Evolutionary conservation across 768 basidiomycete genomes (phyloP), one percentile per base, ranked within the genome.

Genomic region (Dacryopinax primogenitus): DNA sequence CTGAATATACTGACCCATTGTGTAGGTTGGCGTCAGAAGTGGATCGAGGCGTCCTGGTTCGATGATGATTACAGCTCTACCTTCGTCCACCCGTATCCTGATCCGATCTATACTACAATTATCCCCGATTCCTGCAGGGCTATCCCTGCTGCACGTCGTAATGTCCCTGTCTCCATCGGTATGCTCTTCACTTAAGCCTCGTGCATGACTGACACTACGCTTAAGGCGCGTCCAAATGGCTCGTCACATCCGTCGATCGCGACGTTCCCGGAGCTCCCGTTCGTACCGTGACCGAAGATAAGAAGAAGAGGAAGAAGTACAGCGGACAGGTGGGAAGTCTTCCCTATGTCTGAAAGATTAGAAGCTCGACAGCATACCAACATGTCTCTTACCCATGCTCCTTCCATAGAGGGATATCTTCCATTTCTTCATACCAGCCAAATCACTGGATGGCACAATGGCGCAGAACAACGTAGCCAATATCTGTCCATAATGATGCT

Each of bases 21-120:
- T 30, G n/a, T 7, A 58, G 51, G 51, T 18, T 58, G 51, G 51
- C 51, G 51, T 58, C 51, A 58, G 51, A 58, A 58, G 18, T 58
- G 51, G 51, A 58, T 58, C 4, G 51, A 58, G 26, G 11, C 51
- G 2, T 58, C 51, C 26, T 58, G 51, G 51, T 58, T 58, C 51
- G 51, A 58, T 18, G 51, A 58, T 26, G 51, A 30, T 30, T 58
- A 58, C 51, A 28, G 51, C 30, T 11, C 11, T 7, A 9, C 51
- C 51, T 58, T 58, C 32, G 51, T 58, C 18, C 51, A 58, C 15
- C 51, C 51, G 3, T 58, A 58, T 18, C 51, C 51, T 6, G 32
- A 30, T 7, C 51, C 51, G 11, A 30, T 13, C 2, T 58, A 58
- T 30, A 58, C 51, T 6, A 28, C 13, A 9, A 9, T 15, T 58